phyloP scores from a whole-genome alignment of 768 basidiomycete species.

The Suillus cothurnatus region DNA sequence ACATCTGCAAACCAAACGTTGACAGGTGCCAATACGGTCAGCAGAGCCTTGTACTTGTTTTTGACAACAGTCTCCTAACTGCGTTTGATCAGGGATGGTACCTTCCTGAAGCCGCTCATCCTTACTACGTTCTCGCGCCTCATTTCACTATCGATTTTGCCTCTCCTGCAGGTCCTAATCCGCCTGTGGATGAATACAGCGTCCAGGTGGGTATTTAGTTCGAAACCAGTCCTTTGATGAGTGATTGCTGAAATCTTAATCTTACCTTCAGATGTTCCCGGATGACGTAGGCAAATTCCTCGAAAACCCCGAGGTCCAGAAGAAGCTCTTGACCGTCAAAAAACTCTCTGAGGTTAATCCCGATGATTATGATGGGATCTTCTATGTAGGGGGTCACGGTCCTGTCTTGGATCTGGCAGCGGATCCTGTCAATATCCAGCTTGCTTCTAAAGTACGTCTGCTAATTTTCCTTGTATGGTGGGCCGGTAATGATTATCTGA shows the following conservation, averaged over 20 bases:
- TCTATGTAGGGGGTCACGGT: slow-evolving; percentile 81
- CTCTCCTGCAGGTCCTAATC: slow-evolving; percentile 63
- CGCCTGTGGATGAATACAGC: slow-evolving; percentile 64
- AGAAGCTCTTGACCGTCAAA: slow-evolving; percentile 57
- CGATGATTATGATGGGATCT: slow-evolving; percentile 70
- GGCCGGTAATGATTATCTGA: neutral
- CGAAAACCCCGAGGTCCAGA: slow-evolving; percentile 53
- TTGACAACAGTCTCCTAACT: slow-evolving; percentile 1
- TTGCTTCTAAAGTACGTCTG: slow-evolving; percentile 54
- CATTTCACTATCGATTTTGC: slow-evolving; percentile 61
- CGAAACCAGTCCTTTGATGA: neutral
- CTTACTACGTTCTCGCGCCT: slow-evolving; percentile 58
- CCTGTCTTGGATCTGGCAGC: slow-evolving; percentile 71
- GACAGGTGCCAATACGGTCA: slow-evolving; percentile 51
- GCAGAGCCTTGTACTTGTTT: slow-evolving; percentile 15
- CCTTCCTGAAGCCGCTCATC: slow-evolving; percentile 76
- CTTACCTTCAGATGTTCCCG: slow-evolving; percentile 44
- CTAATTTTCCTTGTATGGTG: slow-evolving; percentile 1
- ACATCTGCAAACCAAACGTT: slow-evolving; percentile 66
- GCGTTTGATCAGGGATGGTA: slow-evolving; percentile 64
- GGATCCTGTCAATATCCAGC: slow-evolving; percentile 56
- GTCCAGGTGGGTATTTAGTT: slow-evolving; percentile 43
- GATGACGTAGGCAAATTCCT: slow-evolving; percentile 65
- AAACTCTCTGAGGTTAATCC: slow-evolving; percentile 59
- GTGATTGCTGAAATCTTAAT: neutral